phyloP scores from a whole-genome alignment of 345 rosid species.

The Turritis glabra region DNA sequence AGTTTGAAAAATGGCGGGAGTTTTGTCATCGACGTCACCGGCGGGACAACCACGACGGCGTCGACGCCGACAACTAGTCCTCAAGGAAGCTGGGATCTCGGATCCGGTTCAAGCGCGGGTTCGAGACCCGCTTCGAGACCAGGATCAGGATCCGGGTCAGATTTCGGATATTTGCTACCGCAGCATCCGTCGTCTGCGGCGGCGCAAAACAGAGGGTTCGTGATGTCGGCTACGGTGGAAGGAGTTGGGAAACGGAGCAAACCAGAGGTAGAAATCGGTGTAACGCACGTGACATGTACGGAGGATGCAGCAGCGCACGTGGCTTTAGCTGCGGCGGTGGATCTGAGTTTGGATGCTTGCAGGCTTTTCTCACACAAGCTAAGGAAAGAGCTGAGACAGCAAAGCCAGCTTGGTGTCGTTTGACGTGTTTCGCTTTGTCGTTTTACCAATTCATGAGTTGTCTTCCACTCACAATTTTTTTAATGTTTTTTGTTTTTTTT shows the following conservation, averaged over 20 bases:
- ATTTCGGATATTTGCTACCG: slow-evolving; percentile 39
- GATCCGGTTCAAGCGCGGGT: slow-evolving; percentile 52
- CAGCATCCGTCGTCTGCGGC: slow-evolving; percentile 27
- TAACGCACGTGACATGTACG: slow-evolving; percentile 91
- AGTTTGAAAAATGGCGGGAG: slow-evolving; percentile 77
- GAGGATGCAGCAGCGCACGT: slow-evolving; percentile 97
- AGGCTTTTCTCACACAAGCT: slow-evolving; percentile 73
- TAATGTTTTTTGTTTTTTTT: neutral
- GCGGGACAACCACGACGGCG: slow-evolving; percentile 45
- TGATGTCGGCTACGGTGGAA: slow-evolving; percentile 84
- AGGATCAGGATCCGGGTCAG: slow-evolving; percentile 88
- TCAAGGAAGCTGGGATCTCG: slow-evolving; percentile 82
- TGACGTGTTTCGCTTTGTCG: slow-evolving; percentile 52
- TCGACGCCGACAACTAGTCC: slow-evolving; percentile 69
- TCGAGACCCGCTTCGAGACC: slow-evolving; percentile 68
- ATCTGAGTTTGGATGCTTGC: slow-evolving; percentile 95
- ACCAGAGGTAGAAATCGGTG: slow-evolving; percentile 84
- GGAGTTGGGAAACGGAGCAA: slow-evolving; percentile 54
- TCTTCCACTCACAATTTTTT: slow-evolving; percentile 29
- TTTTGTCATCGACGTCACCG: slow-evolving; percentile 68
- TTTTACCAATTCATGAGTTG: slow-evolving; percentile 42
- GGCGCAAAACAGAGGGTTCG: slow-evolving; percentile 60
- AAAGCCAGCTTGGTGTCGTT: slow-evolving; percentile 57
- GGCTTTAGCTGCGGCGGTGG: slow-evolving; percentile 94
- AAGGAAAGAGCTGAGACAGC: slow-evolving; percentile 79